Percentiles rank a stretch among this genome's conserved stretches.
Conservation (phyloP, 768 basidiomycete species). For the Leccinum incarnatum region DNA sequence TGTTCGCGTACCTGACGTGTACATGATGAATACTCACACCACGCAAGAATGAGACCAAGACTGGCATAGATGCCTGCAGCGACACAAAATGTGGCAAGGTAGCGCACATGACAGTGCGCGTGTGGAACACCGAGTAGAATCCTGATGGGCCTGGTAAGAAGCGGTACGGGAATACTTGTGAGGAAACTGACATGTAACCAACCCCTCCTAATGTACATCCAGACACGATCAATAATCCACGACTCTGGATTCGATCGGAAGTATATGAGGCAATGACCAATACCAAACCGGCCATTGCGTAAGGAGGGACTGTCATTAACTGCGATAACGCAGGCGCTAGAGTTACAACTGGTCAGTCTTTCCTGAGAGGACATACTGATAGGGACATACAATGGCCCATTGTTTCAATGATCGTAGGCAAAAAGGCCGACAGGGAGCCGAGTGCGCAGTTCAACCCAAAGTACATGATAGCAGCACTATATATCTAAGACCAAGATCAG, state of each 20-base stretch:
- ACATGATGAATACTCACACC: slow-evolving; percentile 37
- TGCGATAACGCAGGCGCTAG: slow-evolving; percentile 45
- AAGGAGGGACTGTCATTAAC: slow-evolving; percentile 53
- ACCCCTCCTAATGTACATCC: slow-evolving; percentile 35
- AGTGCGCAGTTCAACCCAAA: slow-evolving; percentile 49
- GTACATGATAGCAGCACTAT: slow-evolving; percentile 46
- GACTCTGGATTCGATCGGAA: slow-evolving; percentile 44
- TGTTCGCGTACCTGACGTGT: neutral
- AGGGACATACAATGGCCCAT: slow-evolving; percentile 42
- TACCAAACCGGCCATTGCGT: slow-evolving; percentile 42
- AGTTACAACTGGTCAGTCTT: slow-evolving; percentile 1
- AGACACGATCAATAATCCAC: slow-evolving; percentile 36
- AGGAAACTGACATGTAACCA: slow-evolving; percentile 39
- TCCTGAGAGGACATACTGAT: neutral
- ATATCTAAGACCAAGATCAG: slow-evolving; percentile 31
- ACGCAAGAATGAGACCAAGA: slow-evolving; percentile 45
- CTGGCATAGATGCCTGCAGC: slow-evolving; percentile 45
- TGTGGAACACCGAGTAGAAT: slow-evolving; percentile 36
- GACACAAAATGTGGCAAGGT: slow-evolving; percentile 46
- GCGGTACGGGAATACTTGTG: neutral
- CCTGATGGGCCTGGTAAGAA: slow-evolving; percentile 8
- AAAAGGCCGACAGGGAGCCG: slow-evolving; percentile 49
- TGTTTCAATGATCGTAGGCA: slow-evolving; percentile 54
- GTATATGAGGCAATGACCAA: slow-evolving; percentile 36
- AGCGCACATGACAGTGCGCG: slow-evolving; percentile 35